Evolutionary conservation across 2,329 filamentous ascomycete genomes (phyloP).

Genomic region (Aotearoamyces nothofagi): DNA sequence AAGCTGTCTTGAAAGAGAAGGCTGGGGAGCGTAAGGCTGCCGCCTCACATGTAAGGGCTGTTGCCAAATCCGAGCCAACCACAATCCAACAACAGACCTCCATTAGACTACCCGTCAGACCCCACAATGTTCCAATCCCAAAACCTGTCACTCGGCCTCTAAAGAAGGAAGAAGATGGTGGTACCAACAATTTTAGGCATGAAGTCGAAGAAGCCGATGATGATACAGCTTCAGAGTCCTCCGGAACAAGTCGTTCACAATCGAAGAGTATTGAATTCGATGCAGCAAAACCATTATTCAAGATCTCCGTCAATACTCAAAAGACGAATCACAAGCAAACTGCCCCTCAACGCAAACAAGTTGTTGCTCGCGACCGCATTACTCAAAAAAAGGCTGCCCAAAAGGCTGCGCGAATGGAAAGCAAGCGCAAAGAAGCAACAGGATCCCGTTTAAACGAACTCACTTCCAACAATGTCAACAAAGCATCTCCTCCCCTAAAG

Average conservation of each 20-base stretch:
- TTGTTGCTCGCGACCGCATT: constrained; percentile 8
- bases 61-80: neutral
- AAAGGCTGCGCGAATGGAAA: constrained; percentile 9
- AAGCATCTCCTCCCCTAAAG: neutral
- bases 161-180: constrained; percentile 2
- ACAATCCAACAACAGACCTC: neutral
- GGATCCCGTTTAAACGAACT: neutral
- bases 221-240: constrained; percentile 1
- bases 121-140: neutral
- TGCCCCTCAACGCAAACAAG: constrained; percentile 3
- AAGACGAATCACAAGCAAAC: neutral
- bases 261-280: neutral
- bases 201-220: neutral
- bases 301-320: neutral
- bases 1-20: constrained; percentile 4
- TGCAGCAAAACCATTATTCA: neutral
- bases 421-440: constrained; percentile 4
- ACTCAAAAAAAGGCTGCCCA: constrained; percentile 11
- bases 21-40: neutral
- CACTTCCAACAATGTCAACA: neutral
- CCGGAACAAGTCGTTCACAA: neutral
- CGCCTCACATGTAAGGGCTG: neutral
- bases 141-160: neutral
- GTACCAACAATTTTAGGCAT: neutral
- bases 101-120: neutral